A percentile compares a stretch with the other conserved stretches of the same genome.
Conservation (phyloP, 768 basidiomycete species). For the Mycena polygramma region DNA sequence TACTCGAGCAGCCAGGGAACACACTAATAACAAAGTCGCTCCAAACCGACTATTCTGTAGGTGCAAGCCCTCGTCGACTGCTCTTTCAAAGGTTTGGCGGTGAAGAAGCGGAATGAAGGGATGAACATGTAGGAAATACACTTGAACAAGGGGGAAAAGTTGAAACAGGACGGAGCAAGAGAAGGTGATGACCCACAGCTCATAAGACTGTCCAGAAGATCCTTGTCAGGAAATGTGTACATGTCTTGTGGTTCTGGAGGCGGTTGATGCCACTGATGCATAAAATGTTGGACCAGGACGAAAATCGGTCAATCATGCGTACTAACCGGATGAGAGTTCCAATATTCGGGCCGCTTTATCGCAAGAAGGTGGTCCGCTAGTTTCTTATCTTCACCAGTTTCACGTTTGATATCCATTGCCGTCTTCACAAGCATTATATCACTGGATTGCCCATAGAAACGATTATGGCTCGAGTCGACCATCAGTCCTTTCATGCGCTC, state of each 20-base stretch:
- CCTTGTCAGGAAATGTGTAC: conserved; percentile 51
- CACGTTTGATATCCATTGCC: conserved; percentile 38
- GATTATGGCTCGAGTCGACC: conserved; percentile 33
- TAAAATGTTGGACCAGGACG: background rate
- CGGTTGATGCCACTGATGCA: conserved; percentile 36
- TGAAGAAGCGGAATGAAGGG: conserved; percentile 55
- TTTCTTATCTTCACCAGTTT: conserved; percentile 28
- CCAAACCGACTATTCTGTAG: conserved; percentile 50
- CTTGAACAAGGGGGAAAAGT: conserved; percentile 4
- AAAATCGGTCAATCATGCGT: background rate
- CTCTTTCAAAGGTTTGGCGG: conserved; percentile 49
- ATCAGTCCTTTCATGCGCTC: conserved; percentile 36
- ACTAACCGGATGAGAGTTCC: conserved; percentile 46
- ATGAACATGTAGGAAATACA: conserved; percentile 53
- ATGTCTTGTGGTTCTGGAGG: conserved; percentile 33
- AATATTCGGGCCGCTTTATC: conserved; percentile 39
- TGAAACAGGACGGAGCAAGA: background rate
- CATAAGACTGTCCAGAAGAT: conserved; percentile 57
- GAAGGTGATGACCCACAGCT: conserved; percentile 20
- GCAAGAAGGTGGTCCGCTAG: conserved; percentile 36
- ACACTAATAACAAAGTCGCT: conserved; percentile 52
- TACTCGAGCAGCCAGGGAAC: conserved; percentile 57
- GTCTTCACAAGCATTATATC: conserved; percentile 48
- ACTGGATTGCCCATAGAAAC: conserved; percentile 45
- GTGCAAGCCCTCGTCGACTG: conserved; percentile 47